These are phyloP conservation scores for Rhynchosporium graminicola DNA, from an alignment of 2,329 filamentous ascomycete genomes.

Conservation along the genomic window DNA sequence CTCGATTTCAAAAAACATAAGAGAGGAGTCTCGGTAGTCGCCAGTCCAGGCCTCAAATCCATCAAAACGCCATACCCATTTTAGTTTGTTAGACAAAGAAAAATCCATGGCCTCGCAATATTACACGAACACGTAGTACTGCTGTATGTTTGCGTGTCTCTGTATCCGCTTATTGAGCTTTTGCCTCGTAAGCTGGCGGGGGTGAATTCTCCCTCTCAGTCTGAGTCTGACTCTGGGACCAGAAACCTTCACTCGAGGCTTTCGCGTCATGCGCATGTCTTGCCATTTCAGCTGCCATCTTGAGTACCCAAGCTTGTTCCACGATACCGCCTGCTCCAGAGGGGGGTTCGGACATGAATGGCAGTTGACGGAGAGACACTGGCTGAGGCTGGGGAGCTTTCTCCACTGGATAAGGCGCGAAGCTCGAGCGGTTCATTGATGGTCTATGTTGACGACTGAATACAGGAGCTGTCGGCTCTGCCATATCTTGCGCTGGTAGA, in stretches of 20 bases:
- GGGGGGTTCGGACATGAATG: slow-evolving; percentile 25
- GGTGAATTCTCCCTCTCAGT: slow-evolving; percentile 56
- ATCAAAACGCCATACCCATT: slow-evolving; percentile 13
- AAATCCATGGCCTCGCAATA: slow-evolving; percentile 16
- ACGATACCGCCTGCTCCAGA: slow-evolving; percentile 42
- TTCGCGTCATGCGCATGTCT: slow-evolving; percentile 87
- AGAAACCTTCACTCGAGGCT: slow-evolving; percentile 48
- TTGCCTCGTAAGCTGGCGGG: slow-evolving; percentile 61
- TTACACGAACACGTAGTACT: slow-evolving; percentile 15
- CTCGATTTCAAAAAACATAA: slow-evolving; percentile 26
- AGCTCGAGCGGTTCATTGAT: slow-evolving; percentile 17
- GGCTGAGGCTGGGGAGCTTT: slow-evolving; percentile 23
- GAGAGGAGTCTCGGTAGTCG: slow-evolving; percentile 25
- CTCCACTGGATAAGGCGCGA: slow-evolving; percentile 28
- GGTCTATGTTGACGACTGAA: slow-evolving; percentile 28
- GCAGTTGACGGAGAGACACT: slow-evolving; percentile 22
- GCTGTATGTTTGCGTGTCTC: slow-evolving; percentile 9
- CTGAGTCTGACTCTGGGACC: slow-evolving; percentile 38
- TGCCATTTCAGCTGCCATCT: slow-evolving; percentile 92
- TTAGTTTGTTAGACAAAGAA: slow-evolving; percentile 20
- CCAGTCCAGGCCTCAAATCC: slow-evolving; percentile 9
- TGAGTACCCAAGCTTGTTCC: slow-evolving; percentile 77
- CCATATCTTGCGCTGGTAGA: slow-evolving; percentile 23
- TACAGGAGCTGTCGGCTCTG: slow-evolving; percentile 26
- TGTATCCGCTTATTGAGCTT: slow-evolving; percentile 25